Percentiles rank a stretch among this genome's conserved stretches.
phyloP scores from a whole-genome alignment of 2,329 filamentous ascomycete genomes.

The Diaporthe sp. region DNA sequence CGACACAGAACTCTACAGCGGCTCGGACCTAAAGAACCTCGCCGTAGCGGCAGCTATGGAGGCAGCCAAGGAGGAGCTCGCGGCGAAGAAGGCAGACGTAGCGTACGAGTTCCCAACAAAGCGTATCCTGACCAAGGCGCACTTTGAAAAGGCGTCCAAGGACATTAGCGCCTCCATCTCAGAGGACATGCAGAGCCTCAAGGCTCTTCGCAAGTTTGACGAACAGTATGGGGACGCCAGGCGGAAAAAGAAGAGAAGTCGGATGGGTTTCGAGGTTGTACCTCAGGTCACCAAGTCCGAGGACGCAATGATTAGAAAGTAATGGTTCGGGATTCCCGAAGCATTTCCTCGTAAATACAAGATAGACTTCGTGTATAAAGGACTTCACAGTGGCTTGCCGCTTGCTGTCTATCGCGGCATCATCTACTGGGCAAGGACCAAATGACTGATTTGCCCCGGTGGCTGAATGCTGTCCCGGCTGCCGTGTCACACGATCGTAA shows the following conservation, averaged over 20 bases:
- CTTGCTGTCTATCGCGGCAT: not conserved
- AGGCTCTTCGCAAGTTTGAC: slow-evolving; percentile 93
- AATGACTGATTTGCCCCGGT: no score
- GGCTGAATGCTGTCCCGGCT: not conserved
- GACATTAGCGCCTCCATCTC: slow-evolving; percentile 94
- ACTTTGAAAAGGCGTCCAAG: slow-evolving; percentile 88
- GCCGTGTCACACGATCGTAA: not conserved
- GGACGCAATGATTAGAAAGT: slow-evolving; percentile 58
- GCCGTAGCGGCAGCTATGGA: slow-evolving; percentile 85
- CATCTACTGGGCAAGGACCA: not conserved
- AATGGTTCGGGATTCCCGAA: not conserved
- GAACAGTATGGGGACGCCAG: slow-evolving; percentile 91
- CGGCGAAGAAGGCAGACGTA: slow-evolving; percentile 52
- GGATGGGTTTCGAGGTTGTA: slow-evolving; percentile 72
- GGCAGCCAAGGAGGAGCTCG: slow-evolving; percentile 81
- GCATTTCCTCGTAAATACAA: not conserved
- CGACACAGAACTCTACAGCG: slow-evolving; percentile 83
- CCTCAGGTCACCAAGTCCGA: slow-evolving; percentile 56
- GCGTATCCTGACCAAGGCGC: slow-evolving; percentile 74
- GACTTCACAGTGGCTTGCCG: not conserved
- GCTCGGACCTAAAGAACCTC: slow-evolving; percentile 86
- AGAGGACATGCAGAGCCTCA: slow-evolving; percentile 91
- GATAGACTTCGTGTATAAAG: not conserved
- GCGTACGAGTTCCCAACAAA: slow-evolving; percentile 76
- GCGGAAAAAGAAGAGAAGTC: slow-evolving; percentile 71